Evolutionary conservation across 345 rosid genomes (phyloP).

Genomic region (Laguncularia racemosa): DNA sequence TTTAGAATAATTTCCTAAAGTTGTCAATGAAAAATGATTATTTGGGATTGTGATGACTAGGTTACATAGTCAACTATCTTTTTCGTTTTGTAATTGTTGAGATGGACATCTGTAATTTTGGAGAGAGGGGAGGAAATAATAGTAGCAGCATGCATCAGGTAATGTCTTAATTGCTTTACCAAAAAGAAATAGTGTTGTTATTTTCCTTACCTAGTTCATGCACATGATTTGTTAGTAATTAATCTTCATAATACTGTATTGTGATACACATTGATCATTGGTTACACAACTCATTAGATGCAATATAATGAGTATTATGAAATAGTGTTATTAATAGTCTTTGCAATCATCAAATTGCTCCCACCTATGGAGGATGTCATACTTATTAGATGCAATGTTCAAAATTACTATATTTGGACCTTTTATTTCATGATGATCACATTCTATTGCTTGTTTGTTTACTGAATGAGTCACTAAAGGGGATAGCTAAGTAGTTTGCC

Average conservation of each 20-base stretch:
- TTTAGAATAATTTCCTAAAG: too few species aligned
- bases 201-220: conserved; percentile 1
- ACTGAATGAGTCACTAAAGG: conserved; percentile 65
- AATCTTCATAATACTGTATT: neutral
- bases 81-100: too few species aligned
- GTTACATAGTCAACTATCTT: too few species aligned
- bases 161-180: neutral
- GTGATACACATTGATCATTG: too few species aligned
- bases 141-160: conserved; percentile 89
- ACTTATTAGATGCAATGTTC: neutral
- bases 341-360: too few species aligned
- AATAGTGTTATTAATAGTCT: too few species aligned
- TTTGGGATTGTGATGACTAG: too few species aligned
- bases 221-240: neutral
- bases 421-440: neutral
- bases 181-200: neutral
- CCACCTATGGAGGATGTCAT: neutral
- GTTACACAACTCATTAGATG: too few species aligned
- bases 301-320: too few species aligned
- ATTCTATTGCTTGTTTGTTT: neutral
- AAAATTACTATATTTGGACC: neutral
- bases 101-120: conserved; percentile 66
- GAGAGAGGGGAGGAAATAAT: conserved; percentile 86
- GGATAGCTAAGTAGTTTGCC: conserved; percentile 58
- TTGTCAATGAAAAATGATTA: too few species aligned